These are phyloP conservation scores for Pseudogymnoascus pannorum DNA, from an alignment of 2,329 filamentous ascomycete species.

Conservation along the genomic window DNA sequence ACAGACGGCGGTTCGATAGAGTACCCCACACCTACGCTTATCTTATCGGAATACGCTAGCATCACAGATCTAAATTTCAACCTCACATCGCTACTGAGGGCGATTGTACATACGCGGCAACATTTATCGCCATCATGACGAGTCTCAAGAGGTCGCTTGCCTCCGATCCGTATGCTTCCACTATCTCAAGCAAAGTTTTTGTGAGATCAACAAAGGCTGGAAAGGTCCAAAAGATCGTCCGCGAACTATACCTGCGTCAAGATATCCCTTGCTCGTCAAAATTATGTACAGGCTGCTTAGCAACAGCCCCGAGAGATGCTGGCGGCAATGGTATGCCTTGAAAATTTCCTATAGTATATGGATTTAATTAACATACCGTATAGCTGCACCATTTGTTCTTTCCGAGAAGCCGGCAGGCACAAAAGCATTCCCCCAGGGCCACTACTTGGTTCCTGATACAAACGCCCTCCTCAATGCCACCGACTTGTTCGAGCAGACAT, in stretches of 20 bases:
- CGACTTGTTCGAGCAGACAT: slow-evolving; percentile 91
- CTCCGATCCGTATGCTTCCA: slow-evolving; percentile 52
- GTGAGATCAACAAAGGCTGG: slow-evolving; percentile 90
- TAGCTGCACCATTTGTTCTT: slow-evolving; percentile 76
- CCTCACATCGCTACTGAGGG: background rate
- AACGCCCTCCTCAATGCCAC: slow-evolving; percentile 93
- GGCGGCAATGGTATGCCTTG: slow-evolving; percentile 59
- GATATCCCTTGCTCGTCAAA: slow-evolving; percentile 96
- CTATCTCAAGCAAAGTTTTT: slow-evolving; percentile 91
- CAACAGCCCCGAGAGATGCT: slow-evolving; percentile 70
- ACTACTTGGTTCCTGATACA: slow-evolving; percentile 93
- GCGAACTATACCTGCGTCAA: slow-evolving; percentile 89
- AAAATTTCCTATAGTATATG: background rate
- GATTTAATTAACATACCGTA: slow-evolving; percentile 14
- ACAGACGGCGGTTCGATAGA: background rate
- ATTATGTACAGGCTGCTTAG: slow-evolving; percentile 70
- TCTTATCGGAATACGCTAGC: slow-evolving; percentile 9
- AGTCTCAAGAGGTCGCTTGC: slow-evolving; percentile 55
- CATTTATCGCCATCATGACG: slow-evolving; percentile 42
- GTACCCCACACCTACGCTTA: slow-evolving; percentile 1
- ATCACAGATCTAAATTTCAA: slow-evolving; percentile 10
- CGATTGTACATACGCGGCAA: slow-evolving; percentile 4
- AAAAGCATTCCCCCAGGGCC: slow-evolving; percentile 72
- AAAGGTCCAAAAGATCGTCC: slow-evolving; percentile 97
- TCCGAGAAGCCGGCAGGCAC: slow-evolving; percentile 83